Percentiles rank a stretch among this genome's conserved stretches.
Evolutionary conservation across 805 yeast species (phyloP).

Genomic region (Candida hungchunana): DNA sequence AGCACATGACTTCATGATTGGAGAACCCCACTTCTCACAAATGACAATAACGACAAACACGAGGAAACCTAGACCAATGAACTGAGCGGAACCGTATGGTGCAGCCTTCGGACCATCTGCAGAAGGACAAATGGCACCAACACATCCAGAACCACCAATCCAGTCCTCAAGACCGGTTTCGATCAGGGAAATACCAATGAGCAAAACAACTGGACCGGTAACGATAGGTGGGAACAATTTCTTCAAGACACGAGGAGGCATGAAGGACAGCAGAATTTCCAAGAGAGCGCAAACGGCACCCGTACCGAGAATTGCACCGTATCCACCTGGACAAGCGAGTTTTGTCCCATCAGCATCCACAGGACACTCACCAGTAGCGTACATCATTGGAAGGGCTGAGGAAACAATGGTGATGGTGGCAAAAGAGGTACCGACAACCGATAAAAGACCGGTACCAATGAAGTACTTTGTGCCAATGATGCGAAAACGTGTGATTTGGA

Average conservation of each 20-base stretch:
- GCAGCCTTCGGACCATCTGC: slow-evolving; percentile 53
- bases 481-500: slow-evolving; percentile 81
- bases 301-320: slow-evolving; percentile 82
- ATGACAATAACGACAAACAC: slow-evolving; percentile 71
- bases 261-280: slow-evolving; percentile 68
- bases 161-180: slow-evolving; percentile 76
- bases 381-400: slow-evolving; percentile 79
- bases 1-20: slow-evolving; percentile 92
- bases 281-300: slow-evolving; percentile 73
- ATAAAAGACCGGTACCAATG: slow-evolving; percentile 82
- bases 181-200: slow-evolving; percentile 72
- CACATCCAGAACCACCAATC: slow-evolving; percentile 81
- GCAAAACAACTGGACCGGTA: slow-evolving; percentile 87
- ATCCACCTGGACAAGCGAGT: slow-evolving; percentile 84
- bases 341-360: slow-evolving; percentile 55
- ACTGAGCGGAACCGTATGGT: slow-evolving; percentile 84
- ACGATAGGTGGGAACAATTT: slow-evolving; percentile 83
- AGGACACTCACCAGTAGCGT: slow-evolving; percentile 64
- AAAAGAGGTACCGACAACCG: slow-evolving; percentile 89
- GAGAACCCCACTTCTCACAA: slow-evolving; percentile 86
- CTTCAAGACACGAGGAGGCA: slow-evolving; percentile 70
- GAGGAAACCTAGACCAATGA: slow-evolving; percentile 81
- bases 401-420: slow-evolving; percentile 80
- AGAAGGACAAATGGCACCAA: slow-evolving; percentile 40
- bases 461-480: slow-evolving; percentile 69